Conservation (phyloP, 1,284 basidiomycete genomes). For the Papiliotrema nemorosa region DNA sequence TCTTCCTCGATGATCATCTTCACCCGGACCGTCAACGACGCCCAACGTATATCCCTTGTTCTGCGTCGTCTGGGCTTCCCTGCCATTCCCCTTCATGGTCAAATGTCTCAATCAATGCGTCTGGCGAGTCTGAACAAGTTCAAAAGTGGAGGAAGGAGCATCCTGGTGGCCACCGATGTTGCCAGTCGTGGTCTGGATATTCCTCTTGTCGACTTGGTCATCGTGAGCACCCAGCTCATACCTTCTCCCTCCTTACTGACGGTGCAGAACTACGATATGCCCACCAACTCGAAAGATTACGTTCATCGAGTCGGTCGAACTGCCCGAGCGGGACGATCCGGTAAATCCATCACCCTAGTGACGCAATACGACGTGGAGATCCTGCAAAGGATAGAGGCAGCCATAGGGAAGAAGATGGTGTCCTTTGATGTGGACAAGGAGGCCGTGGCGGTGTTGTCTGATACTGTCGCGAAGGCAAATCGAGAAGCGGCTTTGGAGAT, state of each 20-base stretch:
- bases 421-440: constrained; percentile 88
- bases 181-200: constrained; percentile 97
- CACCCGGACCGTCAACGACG: constrained; percentile 91
- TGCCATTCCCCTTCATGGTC: constrained; percentile 93
- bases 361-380: constrained; percentile 99
- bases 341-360: constrained; percentile 93
- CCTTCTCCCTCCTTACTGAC: not conserved
- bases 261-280: constrained; percentile 83
- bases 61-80: constrained; percentile 88
- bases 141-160: constrained; percentile 85
- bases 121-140: constrained; percentile 95
- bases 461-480: constrained; percentile 85
- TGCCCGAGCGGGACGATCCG: constrained; percentile 90
- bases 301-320: constrained; percentile 98
- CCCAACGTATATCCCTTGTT: constrained; percentile 83
- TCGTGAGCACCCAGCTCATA: constrained; percentile 49
- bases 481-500: constrained; percentile 75
- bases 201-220: constrained; percentile 91
- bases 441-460: constrained; percentile 80
- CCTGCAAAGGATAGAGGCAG: constrained; percentile 87
- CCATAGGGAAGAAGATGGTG: constrained; percentile 89
- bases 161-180: constrained; percentile 95
- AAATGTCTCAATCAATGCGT: constrained; percentile 88
- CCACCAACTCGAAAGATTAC: constrained; percentile 98
- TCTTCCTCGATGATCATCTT: constrained; percentile 96